Evolutionary conservation across 2,329 filamentous ascomycete species (phyloP).

Genomic region (Trichoderma koningii): DNA sequence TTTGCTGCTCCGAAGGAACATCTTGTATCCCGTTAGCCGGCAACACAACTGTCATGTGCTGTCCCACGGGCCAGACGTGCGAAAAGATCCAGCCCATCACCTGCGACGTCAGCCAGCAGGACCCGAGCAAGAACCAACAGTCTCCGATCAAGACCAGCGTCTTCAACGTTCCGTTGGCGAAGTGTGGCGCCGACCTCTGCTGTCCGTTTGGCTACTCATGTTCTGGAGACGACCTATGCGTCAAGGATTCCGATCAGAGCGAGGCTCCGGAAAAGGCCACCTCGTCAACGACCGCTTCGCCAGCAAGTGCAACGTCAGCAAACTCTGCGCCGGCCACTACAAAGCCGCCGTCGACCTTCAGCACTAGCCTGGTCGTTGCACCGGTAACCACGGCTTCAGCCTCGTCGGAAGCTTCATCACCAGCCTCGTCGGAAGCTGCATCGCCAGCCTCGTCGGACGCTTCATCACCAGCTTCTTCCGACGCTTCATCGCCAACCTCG

Average conservation of each 20-base stretch:
- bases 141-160: slow-evolving; percentile 68
- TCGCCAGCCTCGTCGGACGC: background rate
- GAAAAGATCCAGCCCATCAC: slow-evolving; percentile 62
- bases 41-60: slow-evolving; percentile 71
- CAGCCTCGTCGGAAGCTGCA: background rate
- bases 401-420: background rate
- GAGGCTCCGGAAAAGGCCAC: slow-evolving; percentile 39
- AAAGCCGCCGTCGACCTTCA: slow-evolving; percentile 29
- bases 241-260: slow-evolving; percentile 54
- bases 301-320: slow-evolving; percentile 31
- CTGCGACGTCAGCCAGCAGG: slow-evolving; percentile 64
- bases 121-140: slow-evolving; percentile 57
- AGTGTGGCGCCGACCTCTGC: slow-evolving; percentile 60
- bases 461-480: background rate
- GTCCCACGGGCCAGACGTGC: slow-evolving; percentile 61
- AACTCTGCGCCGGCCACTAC: slow-evolving; percentile 31
- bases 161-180: slow-evolving; percentile 56
- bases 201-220: slow-evolving; percentile 75
- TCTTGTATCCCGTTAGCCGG: slow-evolving; percentile 64
- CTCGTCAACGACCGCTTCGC: slow-evolving; percentile 31
- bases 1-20: slow-evolving; percentile 63
- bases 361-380: background rate
- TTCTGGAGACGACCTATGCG: slow-evolving; percentile 52
- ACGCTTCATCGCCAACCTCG: background rate
- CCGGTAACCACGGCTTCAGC: background rate